Percentiles rank a stretch among this genome's conserved stretches.
phyloP scores from a whole-genome alignment of 441 rosid genomes.

The Syzygium syzygioides region DNA sequence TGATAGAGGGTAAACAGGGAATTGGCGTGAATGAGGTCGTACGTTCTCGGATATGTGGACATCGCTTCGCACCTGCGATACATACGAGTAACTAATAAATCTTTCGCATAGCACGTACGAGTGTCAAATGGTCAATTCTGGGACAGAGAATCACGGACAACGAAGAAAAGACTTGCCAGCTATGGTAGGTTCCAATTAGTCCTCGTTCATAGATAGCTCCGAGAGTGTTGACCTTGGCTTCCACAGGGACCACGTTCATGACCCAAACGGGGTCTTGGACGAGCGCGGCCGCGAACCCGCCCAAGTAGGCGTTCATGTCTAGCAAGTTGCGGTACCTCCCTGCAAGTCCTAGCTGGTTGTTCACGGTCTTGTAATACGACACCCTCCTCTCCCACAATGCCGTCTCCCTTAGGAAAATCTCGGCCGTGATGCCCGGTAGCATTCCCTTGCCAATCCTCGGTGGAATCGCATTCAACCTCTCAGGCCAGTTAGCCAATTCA shows the following conservation, averaged over 20 bases:
- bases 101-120: background rate
- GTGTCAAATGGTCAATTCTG: background rate
- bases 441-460: slow-evolving; percentile 9
- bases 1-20: slow-evolving; percentile 6
- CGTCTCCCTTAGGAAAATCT: background rate
- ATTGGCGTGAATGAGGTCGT: slow-evolving; percentile 7
- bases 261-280: slow-evolving; percentile 10
- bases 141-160: background rate
- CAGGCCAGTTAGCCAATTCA: slow-evolving; percentile 2
- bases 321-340: slow-evolving; percentile 12
- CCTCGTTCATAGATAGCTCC: slow-evolving; percentile 14
- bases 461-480: slow-evolving; percentile 5
- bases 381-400: slow-evolving; percentile 7
- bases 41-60: slow-evolving; percentile 14
- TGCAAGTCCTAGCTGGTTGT: background rate
- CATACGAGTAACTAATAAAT: background rate
- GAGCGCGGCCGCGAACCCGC: slow-evolving; percentile 5
- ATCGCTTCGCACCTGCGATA: slow-evolving; percentile 13
- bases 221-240: slow-evolving; percentile 8
- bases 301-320: slow-evolving; percentile 12
- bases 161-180: background rate
- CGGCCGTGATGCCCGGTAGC: background rate
- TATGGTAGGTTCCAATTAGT: slow-evolving; percentile 12
- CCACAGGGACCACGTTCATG: slow-evolving; percentile 11
- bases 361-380: slow-evolving; percentile 7